Conservation (phyloP, 2,329 filamentous ascomycete genomes). For the Esteya vermicola region DNA sequence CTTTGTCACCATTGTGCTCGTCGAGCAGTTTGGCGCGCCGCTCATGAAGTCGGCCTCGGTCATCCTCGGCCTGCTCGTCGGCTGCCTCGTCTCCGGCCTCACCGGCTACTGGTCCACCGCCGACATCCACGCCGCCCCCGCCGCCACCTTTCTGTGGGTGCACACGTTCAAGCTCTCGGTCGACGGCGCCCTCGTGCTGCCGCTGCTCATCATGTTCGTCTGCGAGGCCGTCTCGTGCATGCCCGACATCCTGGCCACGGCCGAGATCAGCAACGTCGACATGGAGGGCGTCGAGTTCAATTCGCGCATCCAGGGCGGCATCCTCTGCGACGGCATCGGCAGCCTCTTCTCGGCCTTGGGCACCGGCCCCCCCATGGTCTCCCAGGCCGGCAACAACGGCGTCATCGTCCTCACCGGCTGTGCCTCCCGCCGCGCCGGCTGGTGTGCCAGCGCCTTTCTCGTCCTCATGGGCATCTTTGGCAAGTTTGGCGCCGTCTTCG, state of each 20-base stretch:
- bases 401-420: slow-evolving; percentile 55
- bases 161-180: slow-evolving; percentile 58
- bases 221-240: slow-evolving; percentile 50
- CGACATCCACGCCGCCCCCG: slow-evolving; percentile 55
- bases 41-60: slow-evolving; percentile 75
- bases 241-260: slow-evolving; percentile 66
- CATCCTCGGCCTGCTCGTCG: slow-evolving; percentile 54
- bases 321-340: slow-evolving; percentile 61
- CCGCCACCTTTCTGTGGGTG: slow-evolving; percentile 63
- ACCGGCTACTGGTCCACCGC: slow-evolving; percentile 60
- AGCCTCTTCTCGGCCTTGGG: slow-evolving; percentile 47
- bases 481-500: slow-evolving; percentile 55
- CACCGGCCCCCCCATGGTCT: slow-evolving; percentile 55
- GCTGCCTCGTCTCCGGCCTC: slow-evolving; percentile 63
- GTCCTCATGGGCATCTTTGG: slow-evolving; percentile 56
- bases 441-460: slow-evolving; percentile 50
- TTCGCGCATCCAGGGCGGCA: slow-evolving; percentile 62
- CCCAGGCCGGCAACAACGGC: slow-evolving; percentile 56
- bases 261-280: slow-evolving; percentile 62
- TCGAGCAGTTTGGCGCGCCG: slow-evolving; percentile 67
- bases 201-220: slow-evolving; percentile 55
- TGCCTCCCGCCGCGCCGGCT: slow-evolving; percentile 54
- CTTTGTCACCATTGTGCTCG: slow-evolving; percentile 65
- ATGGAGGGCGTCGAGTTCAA: slow-evolving; percentile 59
- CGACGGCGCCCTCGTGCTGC: slow-evolving; percentile 60